These are phyloP conservation scores for Priceomyces carsonii DNA, from an alignment of 805 yeast genomes.

Conservation along the genomic window DNA sequence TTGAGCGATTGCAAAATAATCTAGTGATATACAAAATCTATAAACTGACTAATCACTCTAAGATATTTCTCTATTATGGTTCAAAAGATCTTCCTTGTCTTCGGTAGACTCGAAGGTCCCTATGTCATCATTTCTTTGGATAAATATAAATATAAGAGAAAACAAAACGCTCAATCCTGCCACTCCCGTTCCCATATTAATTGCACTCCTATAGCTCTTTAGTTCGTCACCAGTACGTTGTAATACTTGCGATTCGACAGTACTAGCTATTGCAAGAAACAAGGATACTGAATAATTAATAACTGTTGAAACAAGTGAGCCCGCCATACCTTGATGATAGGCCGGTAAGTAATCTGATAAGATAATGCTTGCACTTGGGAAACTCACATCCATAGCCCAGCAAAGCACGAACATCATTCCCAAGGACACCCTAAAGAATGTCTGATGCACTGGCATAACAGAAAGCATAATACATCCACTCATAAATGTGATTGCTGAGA, in stretches of 20 bases:
- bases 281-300: slow-evolving; percentile 71
- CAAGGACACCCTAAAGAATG: slow-evolving; percentile 58
- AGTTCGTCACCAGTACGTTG: slow-evolving; percentile 17
- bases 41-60: no score
- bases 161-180: slow-evolving; percentile 47
- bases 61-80: no score
- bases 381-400: slow-evolving; percentile 79
- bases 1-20: no score
- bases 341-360: slow-evolving; percentile 60
- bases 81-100: neutral
- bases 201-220: slow-evolving; percentile 55
- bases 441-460: slow-evolving; percentile 57
- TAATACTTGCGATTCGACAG: slow-evolving; percentile 47
- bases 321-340: slow-evolving; percentile 76
- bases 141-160: slow-evolving; percentile 25
- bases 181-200: slow-evolving; percentile 62
- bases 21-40: no score
- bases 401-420: slow-evolving; percentile 56
- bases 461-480: slow-evolving; percentile 56
- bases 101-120: slow-evolving; percentile 3
- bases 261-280: slow-evolving; percentile 71
- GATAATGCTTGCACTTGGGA: slow-evolving; percentile 71
- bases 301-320: slow-evolving; percentile 68
- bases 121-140: slow-evolving; percentile 9
- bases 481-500: slow-evolving; percentile 54